phyloP scores from a whole-genome alignment of 75 land plant genomes.

The Pseudotsuga menziesii region DNA sequence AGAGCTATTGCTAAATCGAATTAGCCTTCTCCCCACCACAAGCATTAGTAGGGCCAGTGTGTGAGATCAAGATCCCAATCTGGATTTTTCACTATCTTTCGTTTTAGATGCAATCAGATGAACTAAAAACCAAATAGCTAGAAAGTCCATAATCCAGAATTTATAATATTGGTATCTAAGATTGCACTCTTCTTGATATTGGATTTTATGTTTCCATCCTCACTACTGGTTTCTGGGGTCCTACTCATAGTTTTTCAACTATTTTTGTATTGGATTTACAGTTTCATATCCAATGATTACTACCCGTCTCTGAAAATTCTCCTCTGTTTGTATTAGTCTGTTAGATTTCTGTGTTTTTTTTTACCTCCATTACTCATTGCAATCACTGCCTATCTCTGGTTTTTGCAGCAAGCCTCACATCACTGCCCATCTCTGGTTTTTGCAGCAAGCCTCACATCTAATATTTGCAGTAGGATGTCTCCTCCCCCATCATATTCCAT shows the following conservation, averaged over 20 bases:
- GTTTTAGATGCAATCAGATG: no score
- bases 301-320: neutral
- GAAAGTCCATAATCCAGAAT: no score
- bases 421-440: no score
- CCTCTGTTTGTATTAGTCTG: neutral
- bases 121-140: no score
- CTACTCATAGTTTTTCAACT: neutral
- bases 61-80: no score
- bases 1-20: no score
- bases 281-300: neutral
- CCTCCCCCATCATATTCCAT: conserved; percentile 5
- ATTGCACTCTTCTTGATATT: no score
- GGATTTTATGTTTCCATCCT: neutral
- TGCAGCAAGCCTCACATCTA: neutral
- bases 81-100: no score
- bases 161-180: no score
- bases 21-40: no score
- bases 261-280: neutral
- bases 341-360: neutral
- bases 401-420: neutral
- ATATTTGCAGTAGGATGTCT: neutral
- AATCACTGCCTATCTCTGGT: neutral
- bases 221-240: conserved; percentile 4
- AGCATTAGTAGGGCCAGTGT: no score
- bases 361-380: neutral